Percentiles rank a stretch among this genome's conserved stretches.
phyloP scores from a whole-genome alignment of 768 basidiomycete genomes.

The Phlebiopsis flavidoalba region DNA sequence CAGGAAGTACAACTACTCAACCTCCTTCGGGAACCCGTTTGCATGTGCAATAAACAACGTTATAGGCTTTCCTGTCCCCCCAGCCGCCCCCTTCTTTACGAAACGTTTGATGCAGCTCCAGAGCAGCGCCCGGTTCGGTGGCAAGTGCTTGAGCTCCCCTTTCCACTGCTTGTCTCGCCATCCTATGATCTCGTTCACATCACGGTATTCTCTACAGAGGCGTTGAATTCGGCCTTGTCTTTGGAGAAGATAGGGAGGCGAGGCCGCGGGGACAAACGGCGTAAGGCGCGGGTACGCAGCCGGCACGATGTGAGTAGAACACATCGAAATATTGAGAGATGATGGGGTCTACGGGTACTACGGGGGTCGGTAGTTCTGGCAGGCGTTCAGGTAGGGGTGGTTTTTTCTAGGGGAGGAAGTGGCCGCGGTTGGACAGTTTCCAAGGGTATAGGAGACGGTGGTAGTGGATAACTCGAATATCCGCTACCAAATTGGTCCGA shows the following conservation, averaged over 20 bases:
- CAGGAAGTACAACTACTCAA: constrained; percentile 23
- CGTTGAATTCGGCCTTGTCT: constrained; percentile 28
- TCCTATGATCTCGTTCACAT: constrained; percentile 22
- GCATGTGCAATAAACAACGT: constrained; percentile 80
- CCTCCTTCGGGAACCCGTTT: constrained; percentile 89
- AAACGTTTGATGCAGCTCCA: constrained; percentile 78
- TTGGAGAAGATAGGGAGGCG: constrained; percentile 23
- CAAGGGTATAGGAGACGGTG: background rate
- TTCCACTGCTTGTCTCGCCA: constrained; percentile 27
- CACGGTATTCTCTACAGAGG: constrained; percentile 20
- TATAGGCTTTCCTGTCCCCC: constrained; percentile 34
- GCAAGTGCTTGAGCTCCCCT: constrained; percentile 17
- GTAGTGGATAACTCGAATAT: constrained; percentile 2
- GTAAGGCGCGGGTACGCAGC: constrained; percentile 47
- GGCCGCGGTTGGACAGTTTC: constrained; percentile 8
- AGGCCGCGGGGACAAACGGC: constrained; percentile 34
- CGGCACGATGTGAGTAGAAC: constrained; percentile 51
- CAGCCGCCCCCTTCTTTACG: constrained; percentile 31
- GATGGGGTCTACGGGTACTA: constrained; percentile 22
- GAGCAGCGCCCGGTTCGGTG: constrained; percentile 32
- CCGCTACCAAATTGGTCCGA: background rate
- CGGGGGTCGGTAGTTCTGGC: constrained; percentile 38
- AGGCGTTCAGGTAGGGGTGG: constrained; percentile 20
- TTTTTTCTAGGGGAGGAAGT: background rate
- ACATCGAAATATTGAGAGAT: constrained; percentile 31